A percentile compares a stretch with the other conserved stretches of the same genome.
Conservation (phyloP, 441 rosid genomes). For the Populus hybrid region DNA sequence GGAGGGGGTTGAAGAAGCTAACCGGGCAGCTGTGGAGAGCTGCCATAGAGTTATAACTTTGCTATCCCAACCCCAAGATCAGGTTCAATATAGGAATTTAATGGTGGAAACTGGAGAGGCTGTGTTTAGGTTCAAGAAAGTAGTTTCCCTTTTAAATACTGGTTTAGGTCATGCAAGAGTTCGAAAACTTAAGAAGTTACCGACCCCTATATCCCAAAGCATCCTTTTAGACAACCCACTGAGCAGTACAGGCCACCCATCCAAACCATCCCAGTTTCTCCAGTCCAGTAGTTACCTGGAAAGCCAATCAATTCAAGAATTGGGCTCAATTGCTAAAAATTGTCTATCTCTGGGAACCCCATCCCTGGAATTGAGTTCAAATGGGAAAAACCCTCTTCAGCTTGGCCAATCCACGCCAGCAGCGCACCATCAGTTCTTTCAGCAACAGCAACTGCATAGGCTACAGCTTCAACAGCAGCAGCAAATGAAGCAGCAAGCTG, state of each 20-base stretch:
- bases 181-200: conserved; percentile 57
- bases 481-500: conserved; percentile 68
- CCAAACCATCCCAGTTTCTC: conserved; percentile 43
- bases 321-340: conserved; percentile 51
- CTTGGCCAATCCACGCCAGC: conserved; percentile 38
- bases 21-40: conserved; percentile 72
- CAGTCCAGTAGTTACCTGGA: conserved; percentile 41
- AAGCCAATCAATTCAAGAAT: conserved; percentile 38
- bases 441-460: conserved; percentile 39
- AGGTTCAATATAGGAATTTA: conserved; percentile 47
- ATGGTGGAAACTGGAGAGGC: conserved; percentile 76
- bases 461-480: conserved; percentile 47
- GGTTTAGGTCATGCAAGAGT: conserved; percentile 92
- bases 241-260: conserved; percentile 36
- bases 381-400: conserved; percentile 51
- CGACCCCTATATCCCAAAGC: conserved; percentile 44
- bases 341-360: conserved; percentile 50
- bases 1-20: conserved; percentile 92
- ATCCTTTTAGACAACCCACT: conserved; percentile 55
- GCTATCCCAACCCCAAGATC: conserved; percentile 58
- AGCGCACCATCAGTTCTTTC: conserved; percentile 40
- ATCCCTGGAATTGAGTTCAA: conserved; percentile 52
- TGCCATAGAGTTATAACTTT: conserved; percentile 57
- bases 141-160: conserved; percentile 56
- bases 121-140: conserved; percentile 77